Evolutionary conservation across 352 stramenopile species (phyloP).

Genomic region (Phytophthora aleatoria): DNA sequence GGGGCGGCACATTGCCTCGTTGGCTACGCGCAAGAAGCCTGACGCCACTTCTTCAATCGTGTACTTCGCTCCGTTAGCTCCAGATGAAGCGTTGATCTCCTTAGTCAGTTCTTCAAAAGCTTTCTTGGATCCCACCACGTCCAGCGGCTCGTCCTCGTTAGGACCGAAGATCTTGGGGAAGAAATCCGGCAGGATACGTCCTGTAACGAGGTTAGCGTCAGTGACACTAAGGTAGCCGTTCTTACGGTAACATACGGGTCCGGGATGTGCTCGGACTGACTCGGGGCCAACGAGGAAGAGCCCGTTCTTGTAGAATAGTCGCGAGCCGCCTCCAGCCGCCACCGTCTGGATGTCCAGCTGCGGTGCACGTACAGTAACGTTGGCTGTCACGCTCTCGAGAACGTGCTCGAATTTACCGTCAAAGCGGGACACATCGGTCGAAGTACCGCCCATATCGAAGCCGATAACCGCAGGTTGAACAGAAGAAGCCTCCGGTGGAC

Average conservation of each 20-base stretch:
- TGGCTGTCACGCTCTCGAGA: slow-evolving; percentile 98
- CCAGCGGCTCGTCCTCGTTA: slow-evolving; percentile 96
- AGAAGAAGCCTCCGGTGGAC: slow-evolving; percentile 43
- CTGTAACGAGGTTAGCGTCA: slow-evolving; percentile 98
- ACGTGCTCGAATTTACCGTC: slow-evolving; percentile 97
- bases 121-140: slow-evolving; percentile 91
- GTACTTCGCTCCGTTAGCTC: slow-evolving; percentile 64
- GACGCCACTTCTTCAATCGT: slow-evolving; percentile 95
- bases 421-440: slow-evolving; percentile 97
- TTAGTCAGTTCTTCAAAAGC: slow-evolving; percentile 93
- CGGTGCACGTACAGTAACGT: slow-evolving; percentile 96
- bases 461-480: slow-evolving; percentile 87
- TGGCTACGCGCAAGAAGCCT: slow-evolving; percentile 98
- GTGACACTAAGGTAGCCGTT: slow-evolving; percentile 96
- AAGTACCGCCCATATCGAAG: slow-evolving; percentile 99
- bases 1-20: slow-evolving; percentile 99
- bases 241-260: slow-evolving; percentile 98
- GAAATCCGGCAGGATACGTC: slow-evolving; percentile 95
- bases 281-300: slow-evolving; percentile 98
- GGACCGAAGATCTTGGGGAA: slow-evolving; percentile 99
- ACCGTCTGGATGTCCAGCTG: slow-evolving; percentile 99
- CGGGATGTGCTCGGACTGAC: slow-evolving; percentile 96
- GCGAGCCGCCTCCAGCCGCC: slow-evolving; percentile 95
- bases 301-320: slow-evolving; percentile 96
- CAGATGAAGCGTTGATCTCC: slow-evolving; percentile 84